Conservation (phyloP, 2,329 filamentous ascomycete species). For the Cladophialophora yegresii region DNA sequence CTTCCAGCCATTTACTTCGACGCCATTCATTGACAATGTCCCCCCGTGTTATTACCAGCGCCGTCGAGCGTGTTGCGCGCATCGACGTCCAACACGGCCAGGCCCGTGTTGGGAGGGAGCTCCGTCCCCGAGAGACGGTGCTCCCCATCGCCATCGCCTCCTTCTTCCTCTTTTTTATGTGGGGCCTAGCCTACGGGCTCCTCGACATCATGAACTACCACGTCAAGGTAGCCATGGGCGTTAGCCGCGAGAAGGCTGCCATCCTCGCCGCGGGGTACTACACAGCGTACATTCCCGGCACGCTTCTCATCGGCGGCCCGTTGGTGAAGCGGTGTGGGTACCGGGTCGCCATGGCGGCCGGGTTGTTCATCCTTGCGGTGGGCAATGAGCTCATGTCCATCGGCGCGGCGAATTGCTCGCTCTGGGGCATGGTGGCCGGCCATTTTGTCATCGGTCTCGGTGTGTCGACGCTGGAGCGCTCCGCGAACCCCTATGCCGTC, state of each 20-base stretch:
- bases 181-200: conserved; percentile 56
- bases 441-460: conserved; percentile 75
- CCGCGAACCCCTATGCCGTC: conserved; percentile 73
- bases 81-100: conserved; percentile 32
- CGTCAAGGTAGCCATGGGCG: conserved; percentile 35
- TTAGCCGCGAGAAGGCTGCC: conserved; percentile 31
- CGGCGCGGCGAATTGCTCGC: conserved; percentile 27
- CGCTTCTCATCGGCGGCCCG: conserved; percentile 34
- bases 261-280: conserved; percentile 35
- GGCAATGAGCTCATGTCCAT: conserved; percentile 64
- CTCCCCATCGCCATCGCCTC: conserved; percentile 30
- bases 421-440: conserved; percentile 32
- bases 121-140: conserved; percentile 24
- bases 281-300: conserved; percentile 31
- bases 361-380: conserved; percentile 69
- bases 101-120: conserved; percentile 5
- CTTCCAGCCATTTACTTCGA: neutral
- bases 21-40: neutral
- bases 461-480: conserved; percentile 72
- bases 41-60: conserved; percentile 56
- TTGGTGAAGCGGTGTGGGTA: conserved; percentile 33
- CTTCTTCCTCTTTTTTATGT: conserved; percentile 52
- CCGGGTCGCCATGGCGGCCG: conserved; percentile 75
- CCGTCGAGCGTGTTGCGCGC: conserved; percentile 48
- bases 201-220: conserved; percentile 51